These are phyloP conservation scores for Ceratopteris richardii DNA, from an alignment of 75 land plant genomes.

Conservation along the genomic window DNA sequence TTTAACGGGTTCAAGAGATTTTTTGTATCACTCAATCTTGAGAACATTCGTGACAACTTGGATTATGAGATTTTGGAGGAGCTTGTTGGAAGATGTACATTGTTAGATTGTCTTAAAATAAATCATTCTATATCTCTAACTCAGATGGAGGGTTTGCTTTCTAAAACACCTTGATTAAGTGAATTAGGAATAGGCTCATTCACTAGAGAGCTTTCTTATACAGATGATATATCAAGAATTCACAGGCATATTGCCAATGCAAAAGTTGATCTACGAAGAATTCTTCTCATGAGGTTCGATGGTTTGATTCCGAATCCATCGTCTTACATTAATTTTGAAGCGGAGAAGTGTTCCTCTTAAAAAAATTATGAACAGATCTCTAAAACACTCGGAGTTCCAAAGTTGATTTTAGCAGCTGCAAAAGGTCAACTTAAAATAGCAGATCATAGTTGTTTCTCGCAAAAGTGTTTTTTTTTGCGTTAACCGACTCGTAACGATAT, in stretches of 20 bases:
- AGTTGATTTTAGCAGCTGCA: too few species aligned
- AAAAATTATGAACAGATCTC: too few species aligned
- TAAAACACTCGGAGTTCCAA: too few species aligned
- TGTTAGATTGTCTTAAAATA: slow-evolving; percentile 42
- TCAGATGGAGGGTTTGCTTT: slow-evolving; percentile 42
- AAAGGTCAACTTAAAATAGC: too few species aligned
- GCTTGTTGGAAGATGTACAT: slow-evolving; percentile 46
- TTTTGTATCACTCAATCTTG: slow-evolving; percentile 45
- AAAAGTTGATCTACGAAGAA: too few species aligned
- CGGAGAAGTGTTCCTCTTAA: too few species aligned
- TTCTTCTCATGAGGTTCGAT: too few species aligned
- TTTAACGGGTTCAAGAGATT: slow-evolving; percentile 45
- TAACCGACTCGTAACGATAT: too few species aligned
- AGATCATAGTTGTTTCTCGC: too few species aligned
- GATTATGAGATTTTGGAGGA: slow-evolving; percentile 38
- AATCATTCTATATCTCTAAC: slow-evolving; percentile 32
- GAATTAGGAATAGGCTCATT: slow-evolving; percentile 72
- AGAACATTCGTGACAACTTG: slow-evolving; percentile 34
- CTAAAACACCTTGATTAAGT: slow-evolving; percentile 46
- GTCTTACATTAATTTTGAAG: too few species aligned
- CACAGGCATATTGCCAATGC: slow-evolving; percentile 27
- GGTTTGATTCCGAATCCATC: too few species aligned
- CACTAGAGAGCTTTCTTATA: slow-evolving; percentile 10
- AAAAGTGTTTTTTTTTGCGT: too few species aligned
- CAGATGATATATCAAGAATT: slow-evolving; percentile 16